A percentile compares a stretch with the other conserved stretches of the same genome.
phyloP scores from a whole-genome alignment of 2,329 filamentous ascomycete genomes.

The Aschersonia sp. region DNA sequence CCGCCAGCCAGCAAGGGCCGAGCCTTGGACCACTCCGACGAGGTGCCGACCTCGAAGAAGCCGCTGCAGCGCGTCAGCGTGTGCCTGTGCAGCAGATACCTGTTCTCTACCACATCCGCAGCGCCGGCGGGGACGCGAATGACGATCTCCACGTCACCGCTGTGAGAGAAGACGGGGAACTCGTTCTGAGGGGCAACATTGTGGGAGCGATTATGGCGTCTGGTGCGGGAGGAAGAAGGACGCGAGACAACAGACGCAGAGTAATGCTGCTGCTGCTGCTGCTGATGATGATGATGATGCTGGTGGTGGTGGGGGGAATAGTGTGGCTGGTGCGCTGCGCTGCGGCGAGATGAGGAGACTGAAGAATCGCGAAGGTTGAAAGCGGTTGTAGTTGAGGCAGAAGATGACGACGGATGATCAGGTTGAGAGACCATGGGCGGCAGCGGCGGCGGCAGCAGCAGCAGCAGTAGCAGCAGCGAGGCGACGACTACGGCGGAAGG shows the following conservation, averaged over 20 bases:
- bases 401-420: conserved; percentile 21
- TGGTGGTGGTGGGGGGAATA: background rate
- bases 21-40: conserved; percentile 51
- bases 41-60: conserved; percentile 81
- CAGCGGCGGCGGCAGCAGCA: conserved; percentile 1
- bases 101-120: conserved; percentile 43
- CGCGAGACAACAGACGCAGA: conserved; percentile 44
- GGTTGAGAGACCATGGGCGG: conserved; percentile 48
- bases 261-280: conserved; percentile 1
- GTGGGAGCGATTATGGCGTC: conserved; percentile 70
- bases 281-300: conserved; percentile 1
- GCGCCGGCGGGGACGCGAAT: conserved; percentile 46
- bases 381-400: background rate
- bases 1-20: conserved; percentile 14
- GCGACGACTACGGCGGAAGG: too few species aligned
- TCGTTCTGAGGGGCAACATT: conserved; percentile 72
- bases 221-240: conserved; percentile 40
- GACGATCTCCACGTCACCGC: conserved; percentile 84
- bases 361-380: background rate
- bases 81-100: conserved; percentile 76
- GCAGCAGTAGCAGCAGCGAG: background rate
- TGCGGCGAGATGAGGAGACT: too few species aligned
- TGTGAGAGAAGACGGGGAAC: conserved; percentile 80
- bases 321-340: too few species aligned
- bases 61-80: conserved; percentile 83